These are phyloP conservation scores for Clitopilus passeckerianus DNA, from an alignment of 768 basidiomycete genomes.

Conservation along the genomic window DNA sequence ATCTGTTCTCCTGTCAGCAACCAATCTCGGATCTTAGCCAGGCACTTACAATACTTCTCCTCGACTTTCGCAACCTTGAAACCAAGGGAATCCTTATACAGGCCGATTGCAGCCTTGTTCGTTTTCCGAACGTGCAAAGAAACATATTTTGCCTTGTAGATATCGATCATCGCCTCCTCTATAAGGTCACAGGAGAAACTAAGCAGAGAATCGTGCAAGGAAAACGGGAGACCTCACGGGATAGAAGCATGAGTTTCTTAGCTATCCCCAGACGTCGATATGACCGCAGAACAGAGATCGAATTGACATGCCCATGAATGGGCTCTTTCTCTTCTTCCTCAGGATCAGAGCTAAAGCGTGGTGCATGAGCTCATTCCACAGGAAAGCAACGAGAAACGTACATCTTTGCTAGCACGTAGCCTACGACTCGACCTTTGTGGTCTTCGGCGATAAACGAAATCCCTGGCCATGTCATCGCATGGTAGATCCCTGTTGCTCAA, in stretches of 20 bases:
- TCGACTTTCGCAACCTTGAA: constrained; percentile 86
- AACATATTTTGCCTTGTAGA: constrained; percentile 83
- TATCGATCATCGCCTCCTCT: constrained; percentile 90
- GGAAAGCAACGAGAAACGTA: constrained; percentile 22
- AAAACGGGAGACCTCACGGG: constrained; percentile 53
- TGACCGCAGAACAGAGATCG: constrained; percentile 89
- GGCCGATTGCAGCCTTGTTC: constrained; percentile 85
- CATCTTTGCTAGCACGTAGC: constrained; percentile 97
- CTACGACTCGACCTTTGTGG: constrained; percentile 82
- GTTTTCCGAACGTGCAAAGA: constrained; percentile 92
- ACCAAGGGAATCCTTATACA: constrained; percentile 87
- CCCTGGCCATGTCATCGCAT: constrained; percentile 88
- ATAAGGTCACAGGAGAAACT: neutral
- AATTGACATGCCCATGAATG: constrained; percentile 90
- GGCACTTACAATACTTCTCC: constrained; percentile 80
- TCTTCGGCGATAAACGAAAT: constrained; percentile 93
- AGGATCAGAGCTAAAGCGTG: constrained; percentile 23
- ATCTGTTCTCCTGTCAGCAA: constrained; percentile 40
- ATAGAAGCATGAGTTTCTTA: constrained; percentile 90
- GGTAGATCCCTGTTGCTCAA: constrained; percentile 68
- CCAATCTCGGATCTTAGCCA: neutral
- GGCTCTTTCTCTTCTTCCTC: constrained; percentile 44
- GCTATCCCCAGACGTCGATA: constrained; percentile 91
- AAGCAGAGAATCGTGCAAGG: neutral
- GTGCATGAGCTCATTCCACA: neutral